Percentiles rank a stretch among this genome's conserved stretches.
These are phyloP conservation scores for Boechera retrofracta DNA, from an alignment of 345 rosid genomes.

Conservation along the genomic window DNA sequence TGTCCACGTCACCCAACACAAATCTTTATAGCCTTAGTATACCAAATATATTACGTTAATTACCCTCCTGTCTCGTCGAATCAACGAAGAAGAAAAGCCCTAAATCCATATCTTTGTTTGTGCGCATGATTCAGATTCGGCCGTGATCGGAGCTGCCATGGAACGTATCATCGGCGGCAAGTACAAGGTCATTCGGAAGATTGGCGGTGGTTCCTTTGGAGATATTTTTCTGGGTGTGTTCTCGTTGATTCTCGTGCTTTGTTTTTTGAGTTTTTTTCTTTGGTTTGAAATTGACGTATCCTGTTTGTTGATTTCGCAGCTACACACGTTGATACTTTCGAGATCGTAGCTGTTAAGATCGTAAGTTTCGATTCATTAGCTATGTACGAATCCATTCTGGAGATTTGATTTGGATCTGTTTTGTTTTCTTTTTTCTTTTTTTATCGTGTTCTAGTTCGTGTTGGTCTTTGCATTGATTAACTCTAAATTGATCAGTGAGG, in stretches of 20 bases:
- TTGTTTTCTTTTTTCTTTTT: not conserved
- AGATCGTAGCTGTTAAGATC: constrained; percentile 92
- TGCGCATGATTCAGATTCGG: constrained; percentile 43
- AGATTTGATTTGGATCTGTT: constrained; percentile 25
- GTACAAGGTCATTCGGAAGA: constrained; percentile 86
- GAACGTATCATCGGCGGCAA: constrained; percentile 86
- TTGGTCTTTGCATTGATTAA: not conserved
- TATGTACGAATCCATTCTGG: not conserved
- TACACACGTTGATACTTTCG: constrained; percentile 83
- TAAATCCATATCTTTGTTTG: constrained; percentile 29
- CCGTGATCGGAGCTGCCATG: constrained; percentile 49
- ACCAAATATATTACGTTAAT: not conserved
- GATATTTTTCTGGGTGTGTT: constrained; percentile 79
- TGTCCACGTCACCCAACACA: constrained; percentile 27
- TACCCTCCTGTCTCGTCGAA: not conserved
- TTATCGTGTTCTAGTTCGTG: not conserved
- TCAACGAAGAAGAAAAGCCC: constrained; percentile 14
- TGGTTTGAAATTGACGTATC: not conserved
- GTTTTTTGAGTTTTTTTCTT: not conserved
- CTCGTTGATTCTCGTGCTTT: not conserved
- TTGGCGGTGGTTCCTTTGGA: constrained; percentile 97
- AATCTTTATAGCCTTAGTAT: not conserved
- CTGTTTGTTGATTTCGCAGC: constrained; percentile 55
- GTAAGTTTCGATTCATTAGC: constrained; percentile 54
- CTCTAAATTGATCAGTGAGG: constrained; percentile 8